phyloP scores from a whole-genome alignment of 805 yeast genomes.

The Metschnikowia colocasiae region DNA sequence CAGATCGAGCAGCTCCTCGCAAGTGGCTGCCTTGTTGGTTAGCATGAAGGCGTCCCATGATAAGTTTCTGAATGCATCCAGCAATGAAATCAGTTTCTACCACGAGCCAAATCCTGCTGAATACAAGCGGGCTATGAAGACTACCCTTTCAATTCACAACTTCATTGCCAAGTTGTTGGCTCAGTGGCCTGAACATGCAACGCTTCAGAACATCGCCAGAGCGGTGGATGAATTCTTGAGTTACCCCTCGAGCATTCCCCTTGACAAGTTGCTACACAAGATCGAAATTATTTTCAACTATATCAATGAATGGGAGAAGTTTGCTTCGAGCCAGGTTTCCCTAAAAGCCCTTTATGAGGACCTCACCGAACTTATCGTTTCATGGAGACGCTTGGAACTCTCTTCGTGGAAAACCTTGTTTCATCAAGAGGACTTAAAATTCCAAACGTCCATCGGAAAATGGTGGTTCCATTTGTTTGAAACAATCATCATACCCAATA shows the following conservation, averaged over 20 bases:
- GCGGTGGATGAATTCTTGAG: conserved; percentile 63
- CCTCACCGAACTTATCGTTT: conserved; percentile 66
- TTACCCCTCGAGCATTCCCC: conserved; percentile 63
- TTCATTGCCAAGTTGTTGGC: conserved; percentile 44
- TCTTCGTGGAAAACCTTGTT: conserved; percentile 81
- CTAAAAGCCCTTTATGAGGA: conserved; percentile 52
- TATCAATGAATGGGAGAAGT: conserved; percentile 90
- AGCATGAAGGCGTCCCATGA: conserved; percentile 20
- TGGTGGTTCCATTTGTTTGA: conserved; percentile 96
- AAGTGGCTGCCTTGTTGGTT: conserved; percentile 20
- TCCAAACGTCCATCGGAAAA: conserved; percentile 54
- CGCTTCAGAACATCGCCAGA: conserved; percentile 62
- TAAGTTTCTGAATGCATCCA: conserved; percentile 16
- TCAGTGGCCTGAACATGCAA: conserved; percentile 96
- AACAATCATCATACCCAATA: conserved; percentile 55
- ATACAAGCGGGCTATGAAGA: conserved; percentile 52
- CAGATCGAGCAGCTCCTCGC: conserved; percentile 21
- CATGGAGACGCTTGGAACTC: conserved; percentile 89
- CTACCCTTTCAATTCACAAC: conserved; percentile 32
- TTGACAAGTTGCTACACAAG: conserved; percentile 74
- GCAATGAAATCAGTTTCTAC: conserved; percentile 51
- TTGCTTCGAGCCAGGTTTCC: conserved; percentile 76
- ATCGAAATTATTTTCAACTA: conserved; percentile 82
- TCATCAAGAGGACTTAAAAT: conserved; percentile 51
- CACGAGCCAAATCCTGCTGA: conserved; percentile 58